Evolutionary conservation across 176 grass and related monocot genomes (phyloP).

Genomic region (Calamus simplicifolius): DNA sequence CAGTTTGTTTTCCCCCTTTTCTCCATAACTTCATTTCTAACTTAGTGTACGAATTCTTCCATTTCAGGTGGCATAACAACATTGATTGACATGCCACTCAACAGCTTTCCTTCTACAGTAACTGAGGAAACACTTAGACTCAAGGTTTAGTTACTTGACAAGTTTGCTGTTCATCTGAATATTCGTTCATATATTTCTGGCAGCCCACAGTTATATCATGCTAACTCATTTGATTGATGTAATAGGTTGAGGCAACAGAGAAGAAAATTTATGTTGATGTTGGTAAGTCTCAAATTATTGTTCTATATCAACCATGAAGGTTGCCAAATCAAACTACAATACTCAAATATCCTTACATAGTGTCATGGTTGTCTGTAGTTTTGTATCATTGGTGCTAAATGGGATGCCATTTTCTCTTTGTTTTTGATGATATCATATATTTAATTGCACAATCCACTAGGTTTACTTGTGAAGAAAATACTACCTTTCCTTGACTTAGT

Average conservation of each 20-base stretch:
- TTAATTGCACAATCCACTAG: too few species aligned
- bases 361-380: too few species aligned
- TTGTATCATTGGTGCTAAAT: too few species aligned
- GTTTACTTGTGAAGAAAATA: too few species aligned
- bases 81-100: conserved; percentile 94
- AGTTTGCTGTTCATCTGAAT: conserved; percentile 5
- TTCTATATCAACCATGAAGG: too few species aligned
- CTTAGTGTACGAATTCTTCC: background rate
- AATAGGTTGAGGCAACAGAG: conserved; percentile 58
- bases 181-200: background rate
- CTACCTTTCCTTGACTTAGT: too few species aligned
- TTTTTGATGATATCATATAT: too few species aligned
- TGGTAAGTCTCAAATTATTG: conserved; percentile 41
- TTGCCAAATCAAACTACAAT: too few species aligned
- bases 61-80: conserved; percentile 89
- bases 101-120: conserved; percentile 79
- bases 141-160: conserved; percentile 47
- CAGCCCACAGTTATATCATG: too few species aligned
- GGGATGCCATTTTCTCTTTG: too few species aligned
- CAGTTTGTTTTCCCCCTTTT: too few species aligned
- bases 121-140: conserved; percentile 81
- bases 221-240: conserved; percentile 10
- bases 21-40: background rate
- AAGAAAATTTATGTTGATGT: conserved; percentile 81
- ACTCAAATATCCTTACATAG: too few species aligned